Evolutionary conservation across 2,329 filamentous ascomycete species (phyloP).

Genomic region (Colletotrichum eleusines): DNA sequence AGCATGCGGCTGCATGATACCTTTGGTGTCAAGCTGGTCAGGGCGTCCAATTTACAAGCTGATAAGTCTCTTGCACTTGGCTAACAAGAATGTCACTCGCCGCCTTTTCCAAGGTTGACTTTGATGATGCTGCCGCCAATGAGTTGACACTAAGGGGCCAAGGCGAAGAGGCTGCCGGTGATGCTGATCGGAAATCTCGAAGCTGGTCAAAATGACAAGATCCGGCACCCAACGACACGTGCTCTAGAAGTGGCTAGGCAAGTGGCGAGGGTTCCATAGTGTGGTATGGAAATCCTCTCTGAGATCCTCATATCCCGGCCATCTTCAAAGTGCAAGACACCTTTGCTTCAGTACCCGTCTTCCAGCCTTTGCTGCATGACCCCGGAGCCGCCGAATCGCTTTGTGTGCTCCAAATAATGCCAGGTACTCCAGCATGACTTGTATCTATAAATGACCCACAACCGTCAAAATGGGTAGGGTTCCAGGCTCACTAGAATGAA

Average conservation of each 20-base stretch:
- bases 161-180: not conserved
- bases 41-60: not conserved
- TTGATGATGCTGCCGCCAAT: not conserved
- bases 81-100: not conserved
- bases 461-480: too few species aligned
- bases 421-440: not conserved
- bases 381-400: too few species aligned
- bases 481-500: not conserved
- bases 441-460: too few species aligned
- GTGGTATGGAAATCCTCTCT: not conserved
- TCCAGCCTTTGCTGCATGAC: not conserved
- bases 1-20: not conserved
- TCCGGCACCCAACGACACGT: not conserved
- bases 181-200: not conserved
- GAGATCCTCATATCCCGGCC: not conserved
- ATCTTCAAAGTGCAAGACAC: not conserved
- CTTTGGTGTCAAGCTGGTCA: not conserved
- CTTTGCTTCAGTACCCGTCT: not conserved
- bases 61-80: not conserved
- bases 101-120: not conserved
- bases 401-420: not conserved
- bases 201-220: not conserved
- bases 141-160: not conserved
- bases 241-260: too few species aligned
- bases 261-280: not conserved